Conservation (phyloP, 2,329 filamentous ascomycete species). For the Diplodia sapinea region DNA sequence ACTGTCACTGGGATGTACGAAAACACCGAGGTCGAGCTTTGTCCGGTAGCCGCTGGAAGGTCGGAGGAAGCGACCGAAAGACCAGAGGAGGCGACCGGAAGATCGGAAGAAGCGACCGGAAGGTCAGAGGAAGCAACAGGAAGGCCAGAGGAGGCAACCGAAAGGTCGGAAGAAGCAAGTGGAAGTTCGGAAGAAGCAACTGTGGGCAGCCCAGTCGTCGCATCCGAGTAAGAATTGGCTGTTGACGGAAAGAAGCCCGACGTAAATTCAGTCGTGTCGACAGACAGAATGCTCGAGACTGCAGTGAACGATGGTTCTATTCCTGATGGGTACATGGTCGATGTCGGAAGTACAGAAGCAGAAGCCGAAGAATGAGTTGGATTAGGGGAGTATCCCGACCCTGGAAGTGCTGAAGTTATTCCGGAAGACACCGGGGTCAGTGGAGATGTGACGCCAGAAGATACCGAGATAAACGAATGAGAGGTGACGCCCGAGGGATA, state of each 20-base stretch:
- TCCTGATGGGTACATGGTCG: neutral
- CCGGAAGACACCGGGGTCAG: too few relatives aligned
- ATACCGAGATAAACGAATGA: neutral
- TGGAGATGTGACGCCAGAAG: neutral
- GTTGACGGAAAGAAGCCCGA: conserved; percentile 9
- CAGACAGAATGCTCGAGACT: neutral
- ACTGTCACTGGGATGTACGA: neutral
- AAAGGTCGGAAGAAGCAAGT: too few relatives aligned
- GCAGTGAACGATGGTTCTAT: neutral
- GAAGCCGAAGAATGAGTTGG: neutral
- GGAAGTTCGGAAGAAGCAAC: too few relatives aligned
- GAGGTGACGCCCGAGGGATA: conserved; percentile 2
- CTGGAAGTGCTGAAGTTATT: neutral
- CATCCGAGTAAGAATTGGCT: neutral
- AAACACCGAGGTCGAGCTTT: neutral
- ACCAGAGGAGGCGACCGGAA: too few relatives aligned
- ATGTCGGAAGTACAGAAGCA: neutral
- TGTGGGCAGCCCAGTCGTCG: neutral
- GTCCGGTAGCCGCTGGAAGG: neutral
- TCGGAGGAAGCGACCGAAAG: neutral
- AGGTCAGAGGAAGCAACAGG: too few relatives aligned
- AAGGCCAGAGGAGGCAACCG: too few relatives aligned
- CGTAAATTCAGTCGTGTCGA: neutral
- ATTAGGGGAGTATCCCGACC: neutral
- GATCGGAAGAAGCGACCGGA: too few relatives aligned